phyloP scores from a whole-genome alignment of 257 asterid genomes.

The Scutellaria baicalensis region DNA sequence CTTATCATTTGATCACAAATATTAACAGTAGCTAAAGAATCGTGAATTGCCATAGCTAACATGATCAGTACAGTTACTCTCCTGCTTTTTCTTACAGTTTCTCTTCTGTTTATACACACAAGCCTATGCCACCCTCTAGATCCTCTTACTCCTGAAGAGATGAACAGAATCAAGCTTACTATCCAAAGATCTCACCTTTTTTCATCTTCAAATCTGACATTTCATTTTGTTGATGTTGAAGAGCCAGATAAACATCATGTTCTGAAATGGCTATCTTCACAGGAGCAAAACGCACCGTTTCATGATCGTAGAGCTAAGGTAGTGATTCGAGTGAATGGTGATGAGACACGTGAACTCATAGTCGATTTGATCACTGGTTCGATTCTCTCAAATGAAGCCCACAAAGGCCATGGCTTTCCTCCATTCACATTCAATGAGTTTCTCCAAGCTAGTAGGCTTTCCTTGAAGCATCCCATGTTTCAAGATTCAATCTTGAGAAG shows the following conservation, averaged over 20 bases:
- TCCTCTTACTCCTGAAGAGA: slow-evolving; percentile 54
- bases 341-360: slow-evolving; percentile 37
- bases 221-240: slow-evolving; percentile 57
- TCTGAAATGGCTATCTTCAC: slow-evolving; percentile 36
- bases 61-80: slow-evolving; percentile 16
- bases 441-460: slow-evolving; percentile 33
- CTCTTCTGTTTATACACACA: slow-evolving; percentile 4
- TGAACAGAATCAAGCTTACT: slow-evolving; percentile 27
- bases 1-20: neutral
- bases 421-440: slow-evolving; percentile 50
- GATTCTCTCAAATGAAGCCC: slow-evolving; percentile 29
- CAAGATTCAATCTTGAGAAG: slow-evolving; percentile 43
- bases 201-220: slow-evolving; percentile 34
- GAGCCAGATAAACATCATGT: slow-evolving; percentile 60
- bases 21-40: neutral
- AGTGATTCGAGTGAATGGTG: slow-evolving; percentile 33
- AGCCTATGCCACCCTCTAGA: slow-evolving; percentile 50
- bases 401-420: slow-evolving; percentile 54
- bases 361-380: slow-evolving; percentile 31
- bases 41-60: slow-evolving; percentile 18
- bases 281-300: slow-evolving; percentile 3
- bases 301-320: slow-evolving; percentile 44
- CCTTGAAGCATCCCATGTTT: slow-evolving; percentile 30
- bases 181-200: slow-evolving; percentile 31
- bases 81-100: slow-evolving; percentile 8